Base-by-base conservation (phyloP, 805 yeast species). In the Candida odintsovae region DNA sequence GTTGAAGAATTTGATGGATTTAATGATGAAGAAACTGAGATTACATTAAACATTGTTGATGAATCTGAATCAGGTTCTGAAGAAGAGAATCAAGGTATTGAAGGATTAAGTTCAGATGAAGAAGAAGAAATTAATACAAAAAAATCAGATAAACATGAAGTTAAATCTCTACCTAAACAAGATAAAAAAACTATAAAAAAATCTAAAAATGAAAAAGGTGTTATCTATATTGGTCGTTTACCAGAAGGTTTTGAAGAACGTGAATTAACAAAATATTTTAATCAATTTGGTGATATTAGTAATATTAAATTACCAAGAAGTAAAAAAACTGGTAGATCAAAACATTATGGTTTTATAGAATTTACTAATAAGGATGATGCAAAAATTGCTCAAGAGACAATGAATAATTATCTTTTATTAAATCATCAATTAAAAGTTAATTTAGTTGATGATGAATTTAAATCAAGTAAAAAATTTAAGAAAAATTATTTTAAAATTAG, bases 161-260 rank as follows among this genome's bases (percentile, higher is more conserved):
- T 52, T 31, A 58, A 53, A 46, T 47, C 49, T 31, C 50, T 63
- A 19, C 56, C 58, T 37, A 53, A 56, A 23, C 46, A 36, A 26
- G 49, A 53, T 12, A 46, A 52, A 19, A 54, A 59, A 36, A 57
- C 58, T 23, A 54, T 56, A 22, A 51, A 56, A 25, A 37, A 42
- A 35, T 40, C 57, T 10, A 54, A 55, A 50, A 57, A 61, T 25
- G 53, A 58, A 7, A 73, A 78, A 41, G 90, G 92, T 33, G 88
- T 89, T 45, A 70, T 94, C 45, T 94, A 90, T 65, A 77, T 94
- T 31, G 97, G 98, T 45, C 80, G 97, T 62, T 75, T 94, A 53
- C 99, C 99, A 40, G 83, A 84, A 56, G 96, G 96, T 38, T 89
- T 94, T 70, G 83, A 89, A 58, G 98, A 94, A 67, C 73, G 68